Base-by-base conservation (phyloP, 1,284 basidiomycete genomes). In the Naganishia sp. region DNA sequence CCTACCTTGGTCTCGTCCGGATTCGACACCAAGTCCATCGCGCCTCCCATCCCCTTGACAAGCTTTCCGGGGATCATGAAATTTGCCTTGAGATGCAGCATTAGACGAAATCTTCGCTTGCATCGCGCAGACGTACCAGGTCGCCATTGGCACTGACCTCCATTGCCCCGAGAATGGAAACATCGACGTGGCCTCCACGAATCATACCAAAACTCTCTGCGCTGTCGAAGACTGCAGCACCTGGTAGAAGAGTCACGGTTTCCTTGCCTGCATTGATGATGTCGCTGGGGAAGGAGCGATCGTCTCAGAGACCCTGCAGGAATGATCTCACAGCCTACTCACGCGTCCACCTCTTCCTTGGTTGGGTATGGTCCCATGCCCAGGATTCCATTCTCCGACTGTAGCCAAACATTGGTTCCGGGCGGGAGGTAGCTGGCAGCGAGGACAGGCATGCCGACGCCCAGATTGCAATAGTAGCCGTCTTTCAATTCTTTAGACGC, bases 1-100 rank as follows among this genome's bases (percentile, higher is more conserved):
- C 2, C 58, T 50, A 80, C 79, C 50, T 62, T 68, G 55, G 92
- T 94, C 80, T 88, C 86, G 76, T 93, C 90, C 2, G 92, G 92
- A 79, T 93, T 94, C 52, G 91, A 93, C 64, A 94, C 92, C 61
- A 94, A 87, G 76, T 95, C 93, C 92, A 96, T 96, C 1, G 94
- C 93, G 66, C 94, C 94, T 35, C 94, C 94, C 77, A 96, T 94
- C 83, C 55, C 89, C 83, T 90, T 92, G 62, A 92, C 86, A 75
- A 93, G 85, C 80, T 94, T 93, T 35, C 92, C 91, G 17, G 94
- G 94, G 72, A 97, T 92, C 93, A 96, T 97, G 78, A 92, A 98
- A 83, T 98, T 98, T 60, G 95, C 75, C 72, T 72, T 32, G 18
- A 39, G n/a, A 31, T 17, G 25, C 4, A 32, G 23, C 35, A 47